Base-by-base conservation (phyloP, 2,329 filamentous ascomycete species). In the Corinectria fuckeliana region DNA sequence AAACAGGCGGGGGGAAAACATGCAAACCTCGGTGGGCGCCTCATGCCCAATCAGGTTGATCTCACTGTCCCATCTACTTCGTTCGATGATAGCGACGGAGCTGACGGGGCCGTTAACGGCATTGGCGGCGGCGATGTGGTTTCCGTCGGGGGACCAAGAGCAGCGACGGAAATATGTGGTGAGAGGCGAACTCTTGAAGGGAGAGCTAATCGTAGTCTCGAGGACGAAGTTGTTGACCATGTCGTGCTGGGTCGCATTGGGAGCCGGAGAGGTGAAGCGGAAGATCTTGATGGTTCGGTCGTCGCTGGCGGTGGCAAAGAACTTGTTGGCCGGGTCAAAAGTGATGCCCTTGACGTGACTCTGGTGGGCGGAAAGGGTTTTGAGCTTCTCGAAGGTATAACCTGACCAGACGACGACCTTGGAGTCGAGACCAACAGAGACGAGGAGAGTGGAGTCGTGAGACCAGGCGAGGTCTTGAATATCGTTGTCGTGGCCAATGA, bases 321-420 rank as follows among this genome's bases (percentile, higher is more conserved):
- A 99, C 75, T 98, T 99, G 80, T 98, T 98, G 39, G 95, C 95
- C 1, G 95, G 95, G 73, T 99, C 95, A 73, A 99, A 99, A 0
- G 94, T 97, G 70, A 99, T 96, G 62, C 96, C 95, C 76, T 99
- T 99, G 79, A 99, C 95, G 74, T 98, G 96, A 75, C 93, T 97
- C 75, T 96, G 92, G 76, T 99, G 95, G 58, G 93, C 90, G 2
- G 93, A 88, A 5, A 99, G 81, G 3, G 92, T 94, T 83, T 98
- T 98, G 66, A 99, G 84, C 79, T 96, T 98, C 79, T 99, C 95
- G 69, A 99, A 99, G 0, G 93, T 98, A 77, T 96, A 91, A 1
- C 95, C 96, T 1, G 94, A 98, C 95, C 95, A 99, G 20, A 99
- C 91, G 9, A 99, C 95, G 13, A 99, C 90, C 78, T 99, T 99